These are phyloP conservation scores for Geranium rotundifolium DNA, from an alignment of 345 rosid genomes.

Conservation along the genomic window DNA sequence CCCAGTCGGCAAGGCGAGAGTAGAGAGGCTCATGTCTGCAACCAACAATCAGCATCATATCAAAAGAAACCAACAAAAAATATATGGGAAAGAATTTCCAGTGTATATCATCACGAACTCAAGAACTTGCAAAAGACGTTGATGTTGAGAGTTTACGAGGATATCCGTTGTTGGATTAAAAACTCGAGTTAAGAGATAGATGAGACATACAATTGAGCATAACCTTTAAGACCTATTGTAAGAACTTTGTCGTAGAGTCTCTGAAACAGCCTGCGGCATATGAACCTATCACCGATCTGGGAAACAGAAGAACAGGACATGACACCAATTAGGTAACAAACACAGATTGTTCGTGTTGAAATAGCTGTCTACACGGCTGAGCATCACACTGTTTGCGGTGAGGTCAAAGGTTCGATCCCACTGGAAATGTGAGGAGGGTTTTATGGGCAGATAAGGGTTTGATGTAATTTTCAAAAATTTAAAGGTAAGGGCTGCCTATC, in stretches of 20 bases:
- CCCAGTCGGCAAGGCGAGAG: conserved; percentile 88
- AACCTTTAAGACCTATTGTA: conserved; percentile 79
- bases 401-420: too few relatives aligned
- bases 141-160: too few relatives aligned
- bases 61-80: conserved; percentile 5
- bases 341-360: too few relatives aligned
- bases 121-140: background rate
- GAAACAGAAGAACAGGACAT: conserved; percentile 7
- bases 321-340: background rate
- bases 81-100: background rate
- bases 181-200: background rate
- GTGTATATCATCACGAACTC: background rate
- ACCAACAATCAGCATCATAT: conserved; percentile 5
- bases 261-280: conserved; percentile 56
- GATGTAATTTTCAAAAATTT: too few relatives aligned
- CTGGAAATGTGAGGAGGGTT: too few relatives aligned
- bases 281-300: conserved; percentile 87
- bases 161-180: background rate
- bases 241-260: conserved; percentile 77
- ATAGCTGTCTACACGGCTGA: too few relatives aligned
- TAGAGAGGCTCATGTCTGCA: conserved; percentile 84
- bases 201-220: conserved; percentile 71
- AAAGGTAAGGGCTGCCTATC: too few relatives aligned
- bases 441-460: too few relatives aligned
- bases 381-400: too few relatives aligned